Base-by-base conservation (phyloP, 2,329 filamentous ascomycete species). In the Dothidotthia symphoricarpi region DNA sequence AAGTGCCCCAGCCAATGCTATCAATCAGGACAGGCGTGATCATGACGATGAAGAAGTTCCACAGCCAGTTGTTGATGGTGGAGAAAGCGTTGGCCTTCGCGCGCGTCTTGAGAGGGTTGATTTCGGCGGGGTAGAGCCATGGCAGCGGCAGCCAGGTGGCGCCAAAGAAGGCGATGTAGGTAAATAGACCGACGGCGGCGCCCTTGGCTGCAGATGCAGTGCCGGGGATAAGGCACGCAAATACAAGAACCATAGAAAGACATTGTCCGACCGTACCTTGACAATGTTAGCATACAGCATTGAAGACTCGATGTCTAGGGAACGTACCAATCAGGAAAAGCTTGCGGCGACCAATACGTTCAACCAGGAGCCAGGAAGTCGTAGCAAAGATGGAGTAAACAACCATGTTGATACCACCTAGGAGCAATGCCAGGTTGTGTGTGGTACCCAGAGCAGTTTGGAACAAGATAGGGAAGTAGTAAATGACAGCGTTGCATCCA, bases 151-250 rank as follows among this genome's bases (percentile, higher is more conserved):
- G 60, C 75, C 79, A 83, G 1, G 78, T 81, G 0, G 81, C 80
- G 24, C 81, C 82, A 47, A 85, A 85, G 38, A 80, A 81, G 4
- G 80, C 79, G 53, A 85, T 85, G 64, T 84, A 86, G 3, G 80
- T 75, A 66, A 86, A 86, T 10, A 86, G 46, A 39, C 81, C 82
- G 3, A 83, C 80, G 8, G 75, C 72, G 1, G 74, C 72, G 19
- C 72, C 71, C 44, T 74, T 73, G 16, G 73, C 68, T 30, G 69
- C 59, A 7, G 37, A 51, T 2, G 54, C 19, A 1, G 53, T 61
- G 24, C 49, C 61, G 2, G 68, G 67, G 15, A 71, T 69, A 14
- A 72, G 47, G 43, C 64, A 66, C n/a, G 53, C 68, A 31, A 72
- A 69, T 25, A 60, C 58, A 8, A 73, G 52, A 6, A 62, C 41